These are phyloP conservation scores for Cadophora gregata DNA, from an alignment of 2,329 filamentous ascomycete species.

Conservation along the genomic window DNA sequence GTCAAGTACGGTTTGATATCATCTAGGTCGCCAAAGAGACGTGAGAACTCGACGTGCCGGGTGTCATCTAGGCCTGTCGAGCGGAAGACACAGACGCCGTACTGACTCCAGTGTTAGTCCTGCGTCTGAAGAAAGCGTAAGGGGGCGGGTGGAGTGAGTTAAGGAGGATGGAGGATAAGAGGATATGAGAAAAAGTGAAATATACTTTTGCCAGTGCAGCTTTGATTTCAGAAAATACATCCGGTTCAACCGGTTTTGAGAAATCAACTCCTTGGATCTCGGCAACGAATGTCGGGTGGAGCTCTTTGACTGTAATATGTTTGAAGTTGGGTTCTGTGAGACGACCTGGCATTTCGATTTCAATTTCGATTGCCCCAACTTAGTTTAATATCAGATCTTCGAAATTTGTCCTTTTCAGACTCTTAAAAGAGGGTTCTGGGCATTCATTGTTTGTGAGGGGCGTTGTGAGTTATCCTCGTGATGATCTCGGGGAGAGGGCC, in stretches of 20 bases:
- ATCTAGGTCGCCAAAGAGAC: conserved; percentile 60
- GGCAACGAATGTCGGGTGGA: conserved; percentile 48
- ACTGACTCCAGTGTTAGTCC: conserved; percentile 44
- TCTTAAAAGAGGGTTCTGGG: too few relatives aligned
- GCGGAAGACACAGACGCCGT: conserved; percentile 59
- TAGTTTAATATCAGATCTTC: too few relatives aligned
- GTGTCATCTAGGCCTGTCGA: conserved; percentile 56
- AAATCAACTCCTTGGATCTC: conserved; percentile 49
- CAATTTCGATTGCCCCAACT: background rate
- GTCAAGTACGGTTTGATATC: conserved; percentile 57
- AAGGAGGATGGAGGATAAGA: background rate
- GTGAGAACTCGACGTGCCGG: conserved; percentile 56
- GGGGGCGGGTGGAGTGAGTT: background rate
- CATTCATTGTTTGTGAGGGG: background rate
- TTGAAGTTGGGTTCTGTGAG: conserved; percentile 39
- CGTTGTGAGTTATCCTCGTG: background rate
- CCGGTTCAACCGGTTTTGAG: conserved; percentile 42
- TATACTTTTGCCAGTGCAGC: conserved; percentile 46
- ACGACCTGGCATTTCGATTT: conserved; percentile 22
- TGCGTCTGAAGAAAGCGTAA: conserved; percentile 16
- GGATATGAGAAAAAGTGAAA: background rate
- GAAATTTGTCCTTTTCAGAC: too few relatives aligned
- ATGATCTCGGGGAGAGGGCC: conserved; percentile 10
- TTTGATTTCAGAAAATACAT: conserved; percentile 47
- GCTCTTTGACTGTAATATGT: conserved; percentile 43